phyloP scores from a whole-genome alignment of 805 yeast genomes.

The Metschnikowia continentalis region DNA sequence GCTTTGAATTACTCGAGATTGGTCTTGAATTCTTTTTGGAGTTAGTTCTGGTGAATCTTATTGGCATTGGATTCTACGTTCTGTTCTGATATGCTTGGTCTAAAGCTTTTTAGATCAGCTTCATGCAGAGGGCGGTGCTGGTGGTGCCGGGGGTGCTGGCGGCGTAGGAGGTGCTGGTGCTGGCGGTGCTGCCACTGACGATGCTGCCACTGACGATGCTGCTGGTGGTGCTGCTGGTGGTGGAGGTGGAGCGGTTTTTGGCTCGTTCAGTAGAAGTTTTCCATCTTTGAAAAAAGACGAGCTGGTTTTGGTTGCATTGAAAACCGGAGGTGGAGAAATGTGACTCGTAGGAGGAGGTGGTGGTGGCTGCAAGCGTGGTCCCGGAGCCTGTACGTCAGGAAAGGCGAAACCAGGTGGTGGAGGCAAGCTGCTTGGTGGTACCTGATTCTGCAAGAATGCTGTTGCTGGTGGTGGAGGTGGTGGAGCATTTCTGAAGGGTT shows the following conservation, averaged over 20 bases:
- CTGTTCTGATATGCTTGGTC: neutral
- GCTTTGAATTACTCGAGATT: too few species aligned
- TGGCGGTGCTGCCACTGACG: conserved; percentile 13
- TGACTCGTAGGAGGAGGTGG: conserved; percentile 1
- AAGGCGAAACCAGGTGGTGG: conserved; percentile 11
- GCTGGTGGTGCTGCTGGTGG: conserved; percentile 23
- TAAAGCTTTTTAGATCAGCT: neutral
- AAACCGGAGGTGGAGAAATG: neutral
- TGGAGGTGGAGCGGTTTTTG: neutral
- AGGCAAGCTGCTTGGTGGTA: conserved; percentile 9
- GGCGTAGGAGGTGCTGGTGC: conserved; percentile 20
- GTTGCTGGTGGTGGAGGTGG: conserved; percentile 4
- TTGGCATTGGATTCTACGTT: too few species aligned
- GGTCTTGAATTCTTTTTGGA: too few species aligned
- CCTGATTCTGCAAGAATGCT: neutral
- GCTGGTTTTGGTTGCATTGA: neutral
- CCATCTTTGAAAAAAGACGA: conserved; percentile 1
- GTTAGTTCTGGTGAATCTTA: too few species aligned
- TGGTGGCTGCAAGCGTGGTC: conserved; percentile 4
- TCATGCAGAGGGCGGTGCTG: conserved; percentile 10
- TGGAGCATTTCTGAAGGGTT: neutral
- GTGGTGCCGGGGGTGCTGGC: conserved; percentile 20
- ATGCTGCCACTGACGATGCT: too few species aligned
- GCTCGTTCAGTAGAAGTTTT: neutral
- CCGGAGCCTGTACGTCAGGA: conserved; percentile 7